Conservation (phyloP, 1,139 yeast species). For the Saccharomyces hybrid region DNA sequence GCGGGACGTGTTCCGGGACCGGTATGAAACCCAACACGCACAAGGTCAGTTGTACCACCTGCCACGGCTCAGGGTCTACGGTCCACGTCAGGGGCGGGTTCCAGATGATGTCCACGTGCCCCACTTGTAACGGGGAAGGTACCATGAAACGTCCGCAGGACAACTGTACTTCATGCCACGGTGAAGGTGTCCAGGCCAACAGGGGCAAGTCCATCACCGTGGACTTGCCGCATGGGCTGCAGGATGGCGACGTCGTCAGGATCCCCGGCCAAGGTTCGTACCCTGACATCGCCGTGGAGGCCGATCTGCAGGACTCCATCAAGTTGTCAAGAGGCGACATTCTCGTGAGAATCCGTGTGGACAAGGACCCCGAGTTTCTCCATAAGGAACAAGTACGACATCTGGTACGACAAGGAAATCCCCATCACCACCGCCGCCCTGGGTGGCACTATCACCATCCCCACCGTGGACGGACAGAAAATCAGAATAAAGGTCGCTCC, state of each 20-base stretch:
- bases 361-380: constrained; percentile 62
- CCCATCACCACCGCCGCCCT: constrained; percentile 94
- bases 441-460: constrained; percentile 84
- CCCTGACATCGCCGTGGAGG: constrained; percentile 63
- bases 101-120: constrained; percentile 94
- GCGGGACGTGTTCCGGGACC: constrained; percentile 73
- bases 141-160: constrained; percentile 62
- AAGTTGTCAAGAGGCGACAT: constrained; percentile 76
- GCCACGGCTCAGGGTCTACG: constrained; percentile 91
- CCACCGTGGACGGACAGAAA: constrained; percentile 72
- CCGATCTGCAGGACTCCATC: constrained; percentile 35
- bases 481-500: constrained; percentile 76
- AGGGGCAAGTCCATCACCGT: constrained; percentile 61
- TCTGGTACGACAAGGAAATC: constrained; percentile 57
- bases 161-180: constrained; percentile 74
- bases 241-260: constrained; percentile 78
- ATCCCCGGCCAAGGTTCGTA: constrained; percentile 89
- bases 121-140: constrained; percentile 82
- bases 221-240: constrained; percentile 82
- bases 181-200: constrained; percentile 70
- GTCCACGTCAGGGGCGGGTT: constrained; percentile 91
- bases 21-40: constrained; percentile 76
- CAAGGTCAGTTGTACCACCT: constrained; percentile 72
- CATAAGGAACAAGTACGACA: constrained; percentile 44
- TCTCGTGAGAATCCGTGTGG: constrained; percentile 70